Base-by-base conservation (phyloP, 2,329 filamentous ascomycete genomes). In the Coniochaeta hoffmannii region DNA sequence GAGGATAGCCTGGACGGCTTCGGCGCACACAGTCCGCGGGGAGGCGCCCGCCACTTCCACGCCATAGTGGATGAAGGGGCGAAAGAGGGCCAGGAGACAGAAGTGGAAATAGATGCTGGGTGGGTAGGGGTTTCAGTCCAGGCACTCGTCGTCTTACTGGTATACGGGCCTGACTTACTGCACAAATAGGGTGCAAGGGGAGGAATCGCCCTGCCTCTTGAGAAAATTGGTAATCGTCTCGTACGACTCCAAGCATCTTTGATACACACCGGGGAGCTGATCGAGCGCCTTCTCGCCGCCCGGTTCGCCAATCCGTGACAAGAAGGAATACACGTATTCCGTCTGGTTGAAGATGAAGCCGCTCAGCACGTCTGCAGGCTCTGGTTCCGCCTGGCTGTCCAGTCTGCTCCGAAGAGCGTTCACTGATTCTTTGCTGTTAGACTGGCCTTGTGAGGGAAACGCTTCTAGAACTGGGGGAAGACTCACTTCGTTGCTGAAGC, bases 1-100 rank as follows among this genome's bases (percentile, higher is more conserved):
- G 38, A 67, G 58, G 57, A 73, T 69, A 24, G 69, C 64, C 54
- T 70, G 56, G 30, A 65, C 63, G 55, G 69, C 60, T 64, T 73
- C 66, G 17, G 44, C 50, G 31, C 65, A 67, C 3, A 69, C 58
- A 26, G 66, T 63, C 2, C 61, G 58, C 0, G 67, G 66, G 4
- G 60, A 66, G 11, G 34, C 31, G 0, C 51, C 30, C 15, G 17
- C 31, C 19, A 38, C 30, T 6, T 35, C 50, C 17, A n/a, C 12
- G 14, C 7, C 11, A 11, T 8, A 36, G 15, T 55, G 24, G 53
- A 52, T 17, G 14, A 57, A 54, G 1, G 56, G 56, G 1, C 50
- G 46, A 31, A 57, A 55, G 15, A 57, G 56, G 5, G 52, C 38
- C 3, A 55, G 46, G 8, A 57, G 53, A 49, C 50, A 53, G 31